Conservation (phyloP, 768 basidiomycete species). For the Ramaria rubella region DNA sequence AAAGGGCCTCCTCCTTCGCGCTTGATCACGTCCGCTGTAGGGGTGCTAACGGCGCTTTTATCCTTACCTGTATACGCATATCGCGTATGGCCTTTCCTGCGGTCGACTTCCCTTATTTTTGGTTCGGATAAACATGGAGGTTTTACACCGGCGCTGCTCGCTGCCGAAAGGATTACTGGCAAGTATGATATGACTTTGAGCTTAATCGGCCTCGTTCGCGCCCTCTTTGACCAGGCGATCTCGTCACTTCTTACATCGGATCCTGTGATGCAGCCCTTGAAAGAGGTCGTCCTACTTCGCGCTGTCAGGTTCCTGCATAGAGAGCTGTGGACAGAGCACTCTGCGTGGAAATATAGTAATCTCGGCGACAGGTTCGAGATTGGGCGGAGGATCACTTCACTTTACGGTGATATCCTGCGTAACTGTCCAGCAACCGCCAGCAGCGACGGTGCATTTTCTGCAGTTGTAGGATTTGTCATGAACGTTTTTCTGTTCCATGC, state of each 20-base stretch:
- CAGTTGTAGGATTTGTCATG: conserved; percentile 33
- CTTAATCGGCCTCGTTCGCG: conserved; percentile 67
- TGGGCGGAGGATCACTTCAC: conserved; percentile 52
- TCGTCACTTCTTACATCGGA: conserved; percentile 34
- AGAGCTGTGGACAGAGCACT: conserved; percentile 83
- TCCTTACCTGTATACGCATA: conserved; percentile 69
- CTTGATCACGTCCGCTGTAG: conserved; percentile 75
- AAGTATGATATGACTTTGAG: conserved; percentile 79
- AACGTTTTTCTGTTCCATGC: conserved; percentile 71
- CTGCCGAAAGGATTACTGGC: conserved; percentile 62
- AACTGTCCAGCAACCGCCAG: conserved; percentile 44
- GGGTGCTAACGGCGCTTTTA: conserved; percentile 71
- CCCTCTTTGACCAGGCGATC: conserved; percentile 68
- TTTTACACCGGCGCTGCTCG: conserved; percentile 59
- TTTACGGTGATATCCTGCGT: conserved; percentile 63
- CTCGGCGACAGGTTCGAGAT: conserved; percentile 83
- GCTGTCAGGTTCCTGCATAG: conserved; percentile 74
- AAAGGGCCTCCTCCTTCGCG: conserved; percentile 43
- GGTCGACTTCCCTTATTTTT: conserved; percentile 72
- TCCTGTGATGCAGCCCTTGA: conserved; percentile 58
- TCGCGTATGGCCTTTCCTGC: conserved; percentile 83
- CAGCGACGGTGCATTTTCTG: conserved; percentile 43
- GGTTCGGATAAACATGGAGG: conserved; percentile 51
- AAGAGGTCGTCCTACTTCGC: conserved; percentile 77
- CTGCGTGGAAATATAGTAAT: conserved; percentile 80